These are phyloP conservation scores for Eutrema japonicum DNA, from an alignment of 345 rosid species.

Conservation along the genomic window DNA sequence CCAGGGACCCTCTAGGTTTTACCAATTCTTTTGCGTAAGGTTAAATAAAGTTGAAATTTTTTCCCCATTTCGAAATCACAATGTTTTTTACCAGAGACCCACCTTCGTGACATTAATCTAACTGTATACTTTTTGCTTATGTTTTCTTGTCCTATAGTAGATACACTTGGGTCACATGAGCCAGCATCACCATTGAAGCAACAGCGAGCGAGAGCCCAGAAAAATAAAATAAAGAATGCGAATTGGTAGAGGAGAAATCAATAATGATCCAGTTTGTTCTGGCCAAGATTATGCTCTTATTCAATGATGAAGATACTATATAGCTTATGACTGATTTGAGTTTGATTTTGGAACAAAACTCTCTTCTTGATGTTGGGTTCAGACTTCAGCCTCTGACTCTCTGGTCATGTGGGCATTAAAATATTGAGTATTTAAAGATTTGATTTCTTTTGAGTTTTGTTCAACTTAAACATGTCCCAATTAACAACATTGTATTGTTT, in stretches of 20 bases:
- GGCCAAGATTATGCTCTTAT: background rate
- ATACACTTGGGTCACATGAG: conserved; percentile 3
- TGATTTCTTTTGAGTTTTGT: background rate
- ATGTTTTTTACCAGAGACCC: background rate
- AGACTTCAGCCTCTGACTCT: background rate
- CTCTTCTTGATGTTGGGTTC: background rate
- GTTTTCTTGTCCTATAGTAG: conserved; percentile 18
- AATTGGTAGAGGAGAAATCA: background rate
- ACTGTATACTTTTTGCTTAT: conserved; percentile 10
- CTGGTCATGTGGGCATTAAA: conserved; percentile 20
- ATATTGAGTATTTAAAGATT: conserved; percentile 2
- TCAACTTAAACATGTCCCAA: background rate
- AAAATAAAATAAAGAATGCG: background rate
- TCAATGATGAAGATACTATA: background rate
- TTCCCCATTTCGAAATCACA: background rate
- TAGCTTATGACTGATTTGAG: conserved; percentile 2
- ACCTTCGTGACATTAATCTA: conserved; percentile 14
- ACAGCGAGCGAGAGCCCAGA: background rate
- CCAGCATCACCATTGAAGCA: background rate
- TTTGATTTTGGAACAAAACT: conserved; percentile 6
- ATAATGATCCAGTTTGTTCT: background rate
- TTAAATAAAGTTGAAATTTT: conserved; percentile 31
- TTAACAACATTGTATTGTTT: conserved; percentile 6
- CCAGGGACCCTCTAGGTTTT: conserved; percentile 32
- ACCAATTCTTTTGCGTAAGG: conserved; percentile 23